Evolutionary conservation across 345 rosid genomes (phyloP), one percentile per base, ranked within the genome.

Genomic region (Heritiera littoralis): DNA sequence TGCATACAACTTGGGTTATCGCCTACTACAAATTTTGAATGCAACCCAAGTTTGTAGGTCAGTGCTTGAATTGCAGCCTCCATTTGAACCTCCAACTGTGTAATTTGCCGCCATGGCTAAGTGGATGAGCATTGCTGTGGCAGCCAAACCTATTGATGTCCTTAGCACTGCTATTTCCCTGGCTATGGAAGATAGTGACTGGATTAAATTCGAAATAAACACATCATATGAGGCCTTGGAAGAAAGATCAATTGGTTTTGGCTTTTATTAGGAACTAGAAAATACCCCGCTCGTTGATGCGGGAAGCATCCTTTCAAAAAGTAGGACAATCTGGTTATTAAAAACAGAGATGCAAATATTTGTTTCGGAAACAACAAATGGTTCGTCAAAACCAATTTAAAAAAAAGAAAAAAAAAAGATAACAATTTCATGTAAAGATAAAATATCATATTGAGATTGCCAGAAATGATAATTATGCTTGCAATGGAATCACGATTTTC

Each of bases 51-150:
- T 68, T 81, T 78, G 71, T 74, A 88, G 77, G 81, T 86, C 64
- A 15, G 92, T 78, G 74, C 84, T 61, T 2, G 84, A 30, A 78
- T 89, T 91, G 96, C 98, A 94, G 9, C 88, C 82, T 20, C 94
- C 96, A 66, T 63, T 88, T 51, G 91, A 64, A 64, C 89, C 91
- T 40, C 98, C 98, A 30, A 94, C 90, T 0, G 86, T 87, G 82
- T 89, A 82, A 68, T 83, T 88, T 45, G 87, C 86, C 46, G 96
- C 96, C 83, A 80, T 61, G 59, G 90, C 74, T 77, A 89, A 55
- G 73, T 85, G 75, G 46, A 90, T 71, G 43, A 91, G 63, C 74
- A 88, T 20, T 52, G 87, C 88, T 1, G 79, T 51, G 1, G 84
- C 41, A 14, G 81, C 85, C 79, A 88, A 70, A 70, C 56, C 49